These are phyloP conservation scores for Bretschneidera sinensis DNA, from an alignment of 345 rosid genomes.

Conservation along the genomic window DNA sequence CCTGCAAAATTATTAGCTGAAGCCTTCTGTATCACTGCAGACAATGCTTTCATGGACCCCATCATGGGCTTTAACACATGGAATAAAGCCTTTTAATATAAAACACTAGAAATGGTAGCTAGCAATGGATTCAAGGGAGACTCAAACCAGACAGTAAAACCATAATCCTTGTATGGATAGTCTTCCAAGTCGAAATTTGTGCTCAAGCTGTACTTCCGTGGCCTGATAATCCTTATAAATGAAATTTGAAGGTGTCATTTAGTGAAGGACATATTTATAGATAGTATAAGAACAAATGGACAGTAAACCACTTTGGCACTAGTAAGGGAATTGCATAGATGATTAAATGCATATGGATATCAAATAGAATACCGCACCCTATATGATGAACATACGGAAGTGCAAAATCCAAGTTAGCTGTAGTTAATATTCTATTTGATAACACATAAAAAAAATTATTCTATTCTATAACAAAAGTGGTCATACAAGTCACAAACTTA, in stretches of 20 bases:
- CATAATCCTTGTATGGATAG: slow-evolving; percentile 96
- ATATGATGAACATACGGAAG: neutral
- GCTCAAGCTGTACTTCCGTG: slow-evolving; percentile 96
- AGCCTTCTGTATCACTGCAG: slow-evolving; percentile 74
- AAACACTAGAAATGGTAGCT: slow-evolving; percentile 1
- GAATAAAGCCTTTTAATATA: slow-evolving; percentile 18
- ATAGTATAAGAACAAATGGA: neutral
- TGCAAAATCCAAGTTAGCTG: neutral
- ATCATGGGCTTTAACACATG: slow-evolving; percentile 65
- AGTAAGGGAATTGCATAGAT: neutral
- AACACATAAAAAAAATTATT: too few relatives aligned
- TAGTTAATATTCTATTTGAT: neutral
- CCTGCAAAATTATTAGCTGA: slow-evolving; percentile 68
- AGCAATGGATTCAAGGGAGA: slow-evolving; percentile 14
- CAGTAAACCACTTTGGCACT: neutral
- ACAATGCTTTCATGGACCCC: slow-evolving; percentile 87
- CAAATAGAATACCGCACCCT: neutral
- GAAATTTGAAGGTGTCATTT: slow-evolving; percentile 9
- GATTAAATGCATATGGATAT: too few relatives aligned
- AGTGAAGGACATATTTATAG: neutral
- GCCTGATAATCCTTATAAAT: slow-evolving; percentile 76
- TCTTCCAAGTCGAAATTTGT: slow-evolving; percentile 92
- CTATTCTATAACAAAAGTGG: too few relatives aligned
- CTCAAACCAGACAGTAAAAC: slow-evolving; percentile 94
- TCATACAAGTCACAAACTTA: too few relatives aligned